Evolutionary conservation across 2,329 filamentous ascomycete species (phyloP).

Genomic region (Epichloe typhina): DNA sequence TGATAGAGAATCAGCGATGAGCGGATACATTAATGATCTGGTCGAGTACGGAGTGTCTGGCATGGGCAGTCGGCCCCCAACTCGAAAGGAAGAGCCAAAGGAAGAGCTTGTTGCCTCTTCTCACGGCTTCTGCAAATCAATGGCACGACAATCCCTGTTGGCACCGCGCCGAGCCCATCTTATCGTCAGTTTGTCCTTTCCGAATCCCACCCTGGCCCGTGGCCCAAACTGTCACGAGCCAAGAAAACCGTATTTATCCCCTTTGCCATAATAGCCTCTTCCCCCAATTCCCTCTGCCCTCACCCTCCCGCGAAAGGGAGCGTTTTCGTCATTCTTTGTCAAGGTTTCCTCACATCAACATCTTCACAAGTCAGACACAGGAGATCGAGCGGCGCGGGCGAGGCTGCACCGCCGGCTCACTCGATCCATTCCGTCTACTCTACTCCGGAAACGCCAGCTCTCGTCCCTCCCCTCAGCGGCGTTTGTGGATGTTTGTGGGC

Average conservation of each 20-base stretch:
- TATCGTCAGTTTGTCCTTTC: not conserved
- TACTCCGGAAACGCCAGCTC: no score
- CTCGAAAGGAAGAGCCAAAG: not conserved
- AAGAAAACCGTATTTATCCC: conserved; percentile 2
- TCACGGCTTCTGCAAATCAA: not conserved
- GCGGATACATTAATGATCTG: not conserved
- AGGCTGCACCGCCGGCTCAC: no score
- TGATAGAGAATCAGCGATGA: not conserved
- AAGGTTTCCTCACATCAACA: not conserved
- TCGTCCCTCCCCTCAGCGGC: not conserved
- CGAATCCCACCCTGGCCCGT: not conserved
- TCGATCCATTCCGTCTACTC: no score
- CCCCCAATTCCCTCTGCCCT: not conserved
- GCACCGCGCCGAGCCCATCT: no score
- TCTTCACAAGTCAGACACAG: not conserved
- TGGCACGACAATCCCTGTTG: not conserved
- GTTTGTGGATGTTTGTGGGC: no score
- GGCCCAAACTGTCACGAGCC: not conserved
- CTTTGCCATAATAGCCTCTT: not conserved
- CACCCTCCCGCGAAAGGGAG: not conserved
- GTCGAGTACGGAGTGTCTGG: not conserved
- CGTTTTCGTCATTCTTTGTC: not conserved
- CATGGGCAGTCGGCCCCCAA: not conserved
- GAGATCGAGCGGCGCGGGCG: no score
- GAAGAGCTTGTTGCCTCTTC: not conserved